Conservation (phyloP, 2,329 filamentous ascomycete genomes). For the Aspergillus sp. region DNA sequence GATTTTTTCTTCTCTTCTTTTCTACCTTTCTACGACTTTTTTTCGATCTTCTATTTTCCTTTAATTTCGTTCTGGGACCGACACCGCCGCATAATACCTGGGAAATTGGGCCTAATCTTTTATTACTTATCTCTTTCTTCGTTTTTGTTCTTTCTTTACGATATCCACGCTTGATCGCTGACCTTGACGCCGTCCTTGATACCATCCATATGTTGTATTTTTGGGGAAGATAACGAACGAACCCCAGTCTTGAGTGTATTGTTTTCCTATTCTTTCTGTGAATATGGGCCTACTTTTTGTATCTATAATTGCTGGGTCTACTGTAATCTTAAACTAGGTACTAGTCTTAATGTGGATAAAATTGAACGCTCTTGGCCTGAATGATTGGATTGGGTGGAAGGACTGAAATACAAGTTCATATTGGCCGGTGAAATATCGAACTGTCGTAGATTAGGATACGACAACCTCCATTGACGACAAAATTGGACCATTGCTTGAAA, state of each 20-base stretch:
- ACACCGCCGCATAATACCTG: slow-evolving; percentile 21
- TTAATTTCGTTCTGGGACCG: slow-evolving; percentile 4
- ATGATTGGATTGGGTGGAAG: too few relatives aligned
- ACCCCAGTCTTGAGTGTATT: neutral
- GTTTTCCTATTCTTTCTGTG: neutral
- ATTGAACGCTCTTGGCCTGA: too few relatives aligned
- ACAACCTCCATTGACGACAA: too few relatives aligned
- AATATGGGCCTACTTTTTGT: neutral
- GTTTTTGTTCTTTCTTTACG: slow-evolving; percentile 8
- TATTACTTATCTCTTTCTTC: slow-evolving; percentile 3
- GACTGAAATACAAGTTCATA: too few relatives aligned
- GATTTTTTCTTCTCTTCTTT: neutral
- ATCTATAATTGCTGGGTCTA: too few relatives aligned
- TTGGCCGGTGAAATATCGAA: too few relatives aligned
- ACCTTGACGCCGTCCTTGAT: slow-evolving; percentile 4
- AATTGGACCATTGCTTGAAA: too few relatives aligned
- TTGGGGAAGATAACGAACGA: neutral
- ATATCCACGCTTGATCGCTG: slow-evolving; percentile 16
- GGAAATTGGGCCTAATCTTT: slow-evolving; percentile 8
- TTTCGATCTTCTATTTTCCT: slow-evolving; percentile 14
- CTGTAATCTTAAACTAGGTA: too few relatives aligned
- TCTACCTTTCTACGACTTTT: slow-evolving; percentile 9
- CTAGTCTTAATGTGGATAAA: too few relatives aligned
- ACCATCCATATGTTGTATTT: slow-evolving; percentile 7
- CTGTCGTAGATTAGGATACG: too few relatives aligned